Conservation (phyloP, 2,329 filamentous ascomycete genomes). For the Aspergillus quadrilineatus region DNA sequence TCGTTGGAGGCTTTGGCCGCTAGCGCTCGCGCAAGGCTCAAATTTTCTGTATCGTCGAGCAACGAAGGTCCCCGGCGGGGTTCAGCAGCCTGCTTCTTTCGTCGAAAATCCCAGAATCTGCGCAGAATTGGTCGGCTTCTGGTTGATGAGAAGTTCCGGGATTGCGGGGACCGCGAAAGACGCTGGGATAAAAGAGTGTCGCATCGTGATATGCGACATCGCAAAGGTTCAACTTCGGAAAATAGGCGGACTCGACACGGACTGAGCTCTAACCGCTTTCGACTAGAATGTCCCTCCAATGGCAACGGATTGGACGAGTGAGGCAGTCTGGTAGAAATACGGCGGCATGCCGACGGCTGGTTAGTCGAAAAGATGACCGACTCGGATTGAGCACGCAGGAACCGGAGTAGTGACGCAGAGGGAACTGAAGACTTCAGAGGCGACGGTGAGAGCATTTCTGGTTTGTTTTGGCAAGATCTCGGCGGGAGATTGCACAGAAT, state of each 20-base stretch:
- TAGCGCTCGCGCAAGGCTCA: slow-evolving; percentile 68
- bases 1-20: slow-evolving; percentile 78
- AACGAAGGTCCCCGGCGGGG: slow-evolving; percentile 58
- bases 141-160: slow-evolving; percentile 32
- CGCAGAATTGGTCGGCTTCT: slow-evolving; percentile 36
- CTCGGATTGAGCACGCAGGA: slow-evolving; percentile 70
- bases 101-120: slow-evolving; percentile 38
- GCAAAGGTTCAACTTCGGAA: slow-evolving; percentile 19
- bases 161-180: slow-evolving; percentile 14
- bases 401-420: slow-evolving; percentile 64
- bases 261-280: slow-evolving; percentile 20
- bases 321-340: slow-evolving; percentile 15
- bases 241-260: slow-evolving; percentile 29
- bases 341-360: slow-evolving; percentile 25
- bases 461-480: slow-evolving; percentile 10
- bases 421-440: slow-evolving; percentile 45
- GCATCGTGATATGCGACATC: slow-evolving; percentile 15
- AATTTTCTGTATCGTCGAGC: slow-evolving; percentile 62
- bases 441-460: slow-evolving; percentile 41
- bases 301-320: slow-evolving; percentile 17
- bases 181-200: slow-evolving; percentile 13
- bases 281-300: slow-evolving; percentile 23
- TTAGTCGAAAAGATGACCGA: slow-evolving; percentile 51
- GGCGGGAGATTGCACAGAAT: slow-evolving; percentile 6
- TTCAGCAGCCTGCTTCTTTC: slow-evolving; percentile 31